Conservation (phyloP, 257 asterid species). For the Sherardia arvensis region DNA sequence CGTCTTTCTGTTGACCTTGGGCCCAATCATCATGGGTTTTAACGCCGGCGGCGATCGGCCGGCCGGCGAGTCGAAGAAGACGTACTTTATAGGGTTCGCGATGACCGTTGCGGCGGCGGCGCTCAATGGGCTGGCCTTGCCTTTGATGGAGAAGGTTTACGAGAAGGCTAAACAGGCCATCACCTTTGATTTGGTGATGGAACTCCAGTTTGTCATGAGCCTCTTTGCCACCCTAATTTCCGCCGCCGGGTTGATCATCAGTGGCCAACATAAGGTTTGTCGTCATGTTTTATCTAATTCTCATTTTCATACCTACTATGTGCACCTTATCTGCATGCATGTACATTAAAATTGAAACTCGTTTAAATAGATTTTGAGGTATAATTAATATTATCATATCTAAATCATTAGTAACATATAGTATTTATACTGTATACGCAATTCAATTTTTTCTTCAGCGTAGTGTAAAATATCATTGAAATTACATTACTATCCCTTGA, state of each 20-base stretch:
- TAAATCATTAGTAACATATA: no score
- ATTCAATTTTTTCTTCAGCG: no score
- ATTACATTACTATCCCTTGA: no score
- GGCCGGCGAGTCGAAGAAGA: slow-evolving; percentile 16
- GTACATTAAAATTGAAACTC: no score
- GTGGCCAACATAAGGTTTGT: slow-evolving; percentile 18
- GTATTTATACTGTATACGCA: no score
- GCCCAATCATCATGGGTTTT: slow-evolving; percentile 11
- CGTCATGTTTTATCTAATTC: not conserved
- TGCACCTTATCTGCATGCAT: not conserved
- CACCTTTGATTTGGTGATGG: slow-evolving; percentile 17
- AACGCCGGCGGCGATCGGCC: slow-evolving; percentile 9
- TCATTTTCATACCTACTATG: not conserved
- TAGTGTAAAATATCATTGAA: no score
- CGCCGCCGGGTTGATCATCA: slow-evolving; percentile 17
- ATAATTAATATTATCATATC: no score
- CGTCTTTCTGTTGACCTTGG: slow-evolving; percentile 13
- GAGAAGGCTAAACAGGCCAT: slow-evolving; percentile 13
- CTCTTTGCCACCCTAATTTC: slow-evolving; percentile 17
- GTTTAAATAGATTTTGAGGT: no score
- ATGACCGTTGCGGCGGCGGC: slow-evolving; percentile 17
- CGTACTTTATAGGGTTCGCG: slow-evolving; percentile 12
- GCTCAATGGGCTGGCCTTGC: slow-evolving; percentile 16
- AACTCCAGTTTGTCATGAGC: slow-evolving; percentile 17
- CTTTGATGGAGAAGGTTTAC: slow-evolving; percentile 17